These are phyloP conservation scores for Epichloe typhina DNA, from an alignment of 2,329 filamentous ascomycete genomes.

Conservation along the genomic window DNA sequence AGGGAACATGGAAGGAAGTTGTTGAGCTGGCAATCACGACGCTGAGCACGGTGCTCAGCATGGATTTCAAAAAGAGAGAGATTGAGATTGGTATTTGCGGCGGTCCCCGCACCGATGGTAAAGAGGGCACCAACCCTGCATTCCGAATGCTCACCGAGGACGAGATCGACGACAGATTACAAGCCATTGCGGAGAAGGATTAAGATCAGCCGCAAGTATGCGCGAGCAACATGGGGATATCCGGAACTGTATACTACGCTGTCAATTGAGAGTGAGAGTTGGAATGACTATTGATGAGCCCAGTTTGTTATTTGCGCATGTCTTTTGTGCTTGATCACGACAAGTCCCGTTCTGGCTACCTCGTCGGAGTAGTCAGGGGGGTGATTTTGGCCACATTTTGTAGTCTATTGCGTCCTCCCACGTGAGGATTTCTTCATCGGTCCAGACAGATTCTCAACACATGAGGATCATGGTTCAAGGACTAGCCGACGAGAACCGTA, in stretches of 20 bases:
- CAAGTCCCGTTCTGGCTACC: not conserved
- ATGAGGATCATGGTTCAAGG: no score
- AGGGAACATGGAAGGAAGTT: conserved; percentile 91
- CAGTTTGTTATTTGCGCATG: not conserved
- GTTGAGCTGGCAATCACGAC: conserved; percentile 94
- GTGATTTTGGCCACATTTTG: not conserved
- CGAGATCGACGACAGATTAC: conserved; percentile 95
- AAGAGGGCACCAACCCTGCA: conserved; percentile 62
- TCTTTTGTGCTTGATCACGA: no score
- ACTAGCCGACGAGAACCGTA: no score
- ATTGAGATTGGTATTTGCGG: conserved; percentile 96
- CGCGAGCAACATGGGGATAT: not conserved
- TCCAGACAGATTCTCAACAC: not conserved
- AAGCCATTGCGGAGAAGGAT: conserved; percentile 98
- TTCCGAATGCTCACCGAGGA: conserved; percentile 92
- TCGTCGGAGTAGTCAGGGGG: not conserved
- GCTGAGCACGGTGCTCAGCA: conserved; percentile 89
- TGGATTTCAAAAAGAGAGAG: conserved; percentile 99
- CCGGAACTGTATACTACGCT: not conserved
- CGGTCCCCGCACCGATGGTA: conserved; percentile 67
- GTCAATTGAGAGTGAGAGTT: conserved; percentile 1
- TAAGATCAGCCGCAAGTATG: conserved; percentile 29
- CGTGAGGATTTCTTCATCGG: not conserved
- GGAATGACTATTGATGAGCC: not conserved
- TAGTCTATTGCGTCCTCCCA: not conserved